Evolutionary conservation across 495 filamentous ascomycete species (phyloP).

Genomic region (Aspergillus saccharolyticus): DNA sequence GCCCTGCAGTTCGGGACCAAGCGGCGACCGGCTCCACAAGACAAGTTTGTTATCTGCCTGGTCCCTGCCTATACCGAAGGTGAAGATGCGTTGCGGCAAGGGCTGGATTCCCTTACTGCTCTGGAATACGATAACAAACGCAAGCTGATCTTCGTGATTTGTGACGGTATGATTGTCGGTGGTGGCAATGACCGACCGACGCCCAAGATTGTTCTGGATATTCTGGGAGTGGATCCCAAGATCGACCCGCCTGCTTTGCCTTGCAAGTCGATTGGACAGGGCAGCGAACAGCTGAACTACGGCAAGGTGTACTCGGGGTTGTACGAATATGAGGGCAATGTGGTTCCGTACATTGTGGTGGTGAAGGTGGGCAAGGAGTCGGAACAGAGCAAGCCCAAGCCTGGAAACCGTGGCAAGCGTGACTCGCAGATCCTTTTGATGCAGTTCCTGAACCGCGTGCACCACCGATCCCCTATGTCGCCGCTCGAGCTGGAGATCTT

Average conservation of each 20-base stretch:
- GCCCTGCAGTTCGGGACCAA: conserved; percentile 93
- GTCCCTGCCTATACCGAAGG: conserved; percentile 98
- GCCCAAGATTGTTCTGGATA: conserved; percentile 94
- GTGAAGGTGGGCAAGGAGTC: conserved; percentile 98
- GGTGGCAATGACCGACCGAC: conserved; percentile 95
- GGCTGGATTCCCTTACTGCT: conserved; percentile 88
- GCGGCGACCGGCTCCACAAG: conserved; percentile 80
- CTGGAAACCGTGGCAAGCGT: conserved; percentile 96
- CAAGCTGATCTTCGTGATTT: conserved; percentile 89
- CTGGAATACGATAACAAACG: conserved; percentile 97
- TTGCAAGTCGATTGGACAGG: conserved; percentile 85
- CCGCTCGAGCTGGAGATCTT: conserved; percentile 97
- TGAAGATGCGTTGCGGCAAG: conserved; percentile 87
- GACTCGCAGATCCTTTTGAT: conserved; percentile 84
- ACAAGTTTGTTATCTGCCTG: conserved; percentile 98
- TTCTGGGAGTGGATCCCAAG: conserved; percentile 94
- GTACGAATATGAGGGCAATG: conserved; percentile 95
- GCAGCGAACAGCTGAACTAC: conserved; percentile 92
- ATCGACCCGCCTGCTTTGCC: conserved; percentile 90
- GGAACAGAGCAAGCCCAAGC: conserved; percentile 85
- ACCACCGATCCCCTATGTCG: conserved; percentile 88
- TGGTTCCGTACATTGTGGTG: conserved; percentile 91
- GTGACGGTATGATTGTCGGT: conserved; percentile 94
- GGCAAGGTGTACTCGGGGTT: conserved; percentile 98
- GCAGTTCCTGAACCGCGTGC: conserved; percentile 94